These are phyloP conservation scores for Scenedesmus sp. DNA, from an alignment of 163 green algal genomes.

Conservation along the genomic window DNA sequence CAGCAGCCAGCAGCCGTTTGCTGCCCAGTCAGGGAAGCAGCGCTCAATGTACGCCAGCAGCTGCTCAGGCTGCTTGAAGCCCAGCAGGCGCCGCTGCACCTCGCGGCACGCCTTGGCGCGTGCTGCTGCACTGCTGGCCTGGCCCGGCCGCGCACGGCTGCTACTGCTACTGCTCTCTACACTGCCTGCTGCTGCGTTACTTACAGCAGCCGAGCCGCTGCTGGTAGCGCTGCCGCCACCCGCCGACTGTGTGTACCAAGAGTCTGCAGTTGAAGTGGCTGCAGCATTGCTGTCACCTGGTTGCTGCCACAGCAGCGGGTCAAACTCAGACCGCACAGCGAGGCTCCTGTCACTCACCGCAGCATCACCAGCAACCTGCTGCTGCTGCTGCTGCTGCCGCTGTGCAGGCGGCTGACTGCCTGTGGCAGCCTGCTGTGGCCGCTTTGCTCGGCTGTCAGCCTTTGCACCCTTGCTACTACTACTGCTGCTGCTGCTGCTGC, in stretches of 20 bases:
- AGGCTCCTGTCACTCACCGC: slow-evolving; percentile 34
- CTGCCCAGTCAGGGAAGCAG: slow-evolving; percentile 40
- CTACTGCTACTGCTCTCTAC: background rate
- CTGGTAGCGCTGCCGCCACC: slow-evolving; percentile 21
- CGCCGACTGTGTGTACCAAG: slow-evolving; percentile 11
- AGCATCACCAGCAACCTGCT: background rate
- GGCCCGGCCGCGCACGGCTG: background rate
- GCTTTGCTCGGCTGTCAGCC: background rate
- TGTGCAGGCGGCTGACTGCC: background rate
- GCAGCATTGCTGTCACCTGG: background rate
- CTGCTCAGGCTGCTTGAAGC: slow-evolving; percentile 17
- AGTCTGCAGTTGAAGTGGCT: background rate
- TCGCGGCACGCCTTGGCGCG: background rate
- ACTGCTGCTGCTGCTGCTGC: slow-evolving; percentile 2
- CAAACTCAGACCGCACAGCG: slow-evolving; percentile 13
- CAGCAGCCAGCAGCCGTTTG: slow-evolving; percentile 50
- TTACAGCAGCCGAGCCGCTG: background rate
- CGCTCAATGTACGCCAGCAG: slow-evolving; percentile 25
- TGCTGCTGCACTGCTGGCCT: background rate
- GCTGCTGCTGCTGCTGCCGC: background rate
- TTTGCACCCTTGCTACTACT: background rate
- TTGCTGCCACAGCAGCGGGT: background rate
- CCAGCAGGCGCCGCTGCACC: slow-evolving; percentile 20
- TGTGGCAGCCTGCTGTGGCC: background rate
- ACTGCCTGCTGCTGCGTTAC: slow-evolving; percentile 5